Conservation (phyloP, 2,329 filamentous ascomycete genomes). For the Scytalidium lignicola region DNA sequence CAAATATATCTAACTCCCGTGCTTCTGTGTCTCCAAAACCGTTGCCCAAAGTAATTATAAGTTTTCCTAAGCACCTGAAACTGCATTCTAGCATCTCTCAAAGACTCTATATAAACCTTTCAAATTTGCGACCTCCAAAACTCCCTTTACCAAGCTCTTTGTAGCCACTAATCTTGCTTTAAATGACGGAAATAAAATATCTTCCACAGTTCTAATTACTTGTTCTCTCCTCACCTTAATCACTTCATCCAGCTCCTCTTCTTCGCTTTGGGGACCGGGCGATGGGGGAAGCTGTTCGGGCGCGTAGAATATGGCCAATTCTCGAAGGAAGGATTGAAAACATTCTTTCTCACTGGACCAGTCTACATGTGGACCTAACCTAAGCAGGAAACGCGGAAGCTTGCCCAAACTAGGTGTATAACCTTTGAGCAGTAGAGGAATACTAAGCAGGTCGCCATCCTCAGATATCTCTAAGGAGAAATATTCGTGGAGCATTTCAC, state of each 20-base stretch:
- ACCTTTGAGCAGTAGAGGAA: conserved; percentile 82
- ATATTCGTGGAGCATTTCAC: conserved; percentile 89
- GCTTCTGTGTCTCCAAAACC: background rate
- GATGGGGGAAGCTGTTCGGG: conserved; percentile 72
- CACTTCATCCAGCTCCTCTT: conserved; percentile 41
- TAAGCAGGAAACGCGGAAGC: conserved; percentile 80
- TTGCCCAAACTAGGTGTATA: conserved; percentile 85
- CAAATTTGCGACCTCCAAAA: conserved; percentile 84
- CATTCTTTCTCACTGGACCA: conserved; percentile 83
- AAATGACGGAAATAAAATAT: conserved; percentile 86
- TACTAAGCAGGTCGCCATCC: conserved; percentile 68
- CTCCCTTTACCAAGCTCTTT: conserved; percentile 63
- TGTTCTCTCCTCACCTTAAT: conserved; percentile 58
- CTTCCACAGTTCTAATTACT: conserved; percentile 72
- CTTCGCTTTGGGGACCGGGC: conserved; percentile 30
- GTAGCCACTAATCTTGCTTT: conserved; percentile 80
- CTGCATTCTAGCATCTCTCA: conserved; percentile 68
- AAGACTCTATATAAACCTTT: conserved; percentile 94
- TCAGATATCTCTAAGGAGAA: conserved; percentile 81
- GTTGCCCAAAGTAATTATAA: background rate
- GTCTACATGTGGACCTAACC: conserved; percentile 80
- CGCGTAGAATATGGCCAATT: conserved; percentile 85
- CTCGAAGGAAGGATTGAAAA: conserved; percentile 77
- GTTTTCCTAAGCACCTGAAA: background rate
- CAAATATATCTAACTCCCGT: background rate